Evolutionary conservation across 2,329 filamentous ascomycete genomes (phyloP), one percentile per base, ranked within the genome.

Genomic region (Arthrocladium fulminans): DNA sequence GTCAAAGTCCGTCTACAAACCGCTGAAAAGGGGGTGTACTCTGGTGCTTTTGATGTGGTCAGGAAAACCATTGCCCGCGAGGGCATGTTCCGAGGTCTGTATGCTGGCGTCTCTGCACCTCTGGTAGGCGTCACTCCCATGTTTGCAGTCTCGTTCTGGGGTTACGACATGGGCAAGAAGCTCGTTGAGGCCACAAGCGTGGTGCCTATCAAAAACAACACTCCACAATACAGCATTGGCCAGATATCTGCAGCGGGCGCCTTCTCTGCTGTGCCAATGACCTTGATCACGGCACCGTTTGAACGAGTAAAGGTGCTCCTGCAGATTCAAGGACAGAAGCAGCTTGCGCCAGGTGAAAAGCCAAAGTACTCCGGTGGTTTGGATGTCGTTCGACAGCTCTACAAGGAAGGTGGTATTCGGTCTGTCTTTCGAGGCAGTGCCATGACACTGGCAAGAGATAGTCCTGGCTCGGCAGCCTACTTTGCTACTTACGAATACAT

Each of bases 281-380:
- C 92, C 3, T 71, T 87, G 68, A 96, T 98, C 72, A 97, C 92
- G n/a, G 92, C 92, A 3, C 92, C 92, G 52, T 97, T 98, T 66
- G 92, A 98, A 76, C 90, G 92, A 62, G 88, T 98, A 60, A 98
- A 98, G 72, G 90, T 98, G 48, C 88, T 98, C 55, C 83, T 98
- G 1, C 92, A 98, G 68, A 94, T 97, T 58, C 92, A 97, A 71
- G 89, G 88, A 62, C 88, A 96, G 69, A 88, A 89, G 70, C 72
- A 76, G 46, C 82, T 92, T 34, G 81, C 82, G 0, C 86, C 89
- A 0, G 90, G 89, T 62, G 85, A 96, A 72, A 94, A 95, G 69
- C 89, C 88, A 13, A 88, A 86, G 63, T 97, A 97, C 75, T 78
- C 75, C 38, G 89, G 89, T 62, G 88, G 86, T 51, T 55, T 86